Conservation (phyloP, 805 yeast genomes). For the Wickerhamiella alocasiicola region DNA sequence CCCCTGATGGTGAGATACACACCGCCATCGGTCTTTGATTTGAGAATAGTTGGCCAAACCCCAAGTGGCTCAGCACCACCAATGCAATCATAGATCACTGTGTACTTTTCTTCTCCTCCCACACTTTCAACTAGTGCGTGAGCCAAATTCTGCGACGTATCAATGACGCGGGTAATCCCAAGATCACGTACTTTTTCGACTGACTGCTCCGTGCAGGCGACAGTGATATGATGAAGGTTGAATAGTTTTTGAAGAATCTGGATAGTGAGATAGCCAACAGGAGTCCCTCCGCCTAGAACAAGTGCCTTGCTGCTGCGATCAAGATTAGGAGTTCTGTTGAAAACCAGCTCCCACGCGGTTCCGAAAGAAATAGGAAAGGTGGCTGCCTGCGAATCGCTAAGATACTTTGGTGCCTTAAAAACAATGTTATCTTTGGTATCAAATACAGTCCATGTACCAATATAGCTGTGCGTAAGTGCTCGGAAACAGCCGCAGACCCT, state of each 20-base stretch:
- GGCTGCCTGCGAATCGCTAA: slow-evolving; percentile 47
- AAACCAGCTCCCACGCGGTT: slow-evolving; percentile 42
- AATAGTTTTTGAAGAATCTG: slow-evolving; percentile 43
- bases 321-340: slow-evolving; percentile 25
- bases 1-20: slow-evolving; percentile 47
- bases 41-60: slow-evolving; percentile 33
- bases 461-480: slow-evolving; percentile 1
- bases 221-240: slow-evolving; percentile 40
- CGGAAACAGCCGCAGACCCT: slow-evolving; percentile 47
- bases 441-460: slow-evolving; percentile 2
- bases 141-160: slow-evolving; percentile 16
- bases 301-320: slow-evolving; percentile 38
- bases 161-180: slow-evolving; percentile 44
- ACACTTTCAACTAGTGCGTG: neutral
- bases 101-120: slow-evolving; percentile 29
- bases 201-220: slow-evolving; percentile 42
- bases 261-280: slow-evolving; percentile 46
- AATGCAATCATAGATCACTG: slow-evolving; percentile 50
- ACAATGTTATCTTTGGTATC: slow-evolving; percentile 31
- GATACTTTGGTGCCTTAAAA: slow-evolving; percentile 35
- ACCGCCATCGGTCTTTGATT: slow-evolving; percentile 30
- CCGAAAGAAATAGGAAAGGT: slow-evolving; percentile 52
- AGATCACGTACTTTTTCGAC: slow-evolving; percentile 31
- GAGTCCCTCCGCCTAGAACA: slow-evolving; percentile 61
- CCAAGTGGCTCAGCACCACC: slow-evolving; percentile 44